A percentile compares a stretch with the other conserved stretches of the same genome.
phyloP scores from a whole-genome alignment of 768 basidiomycete genomes.

The Melanogaster broomeanus region DNA sequence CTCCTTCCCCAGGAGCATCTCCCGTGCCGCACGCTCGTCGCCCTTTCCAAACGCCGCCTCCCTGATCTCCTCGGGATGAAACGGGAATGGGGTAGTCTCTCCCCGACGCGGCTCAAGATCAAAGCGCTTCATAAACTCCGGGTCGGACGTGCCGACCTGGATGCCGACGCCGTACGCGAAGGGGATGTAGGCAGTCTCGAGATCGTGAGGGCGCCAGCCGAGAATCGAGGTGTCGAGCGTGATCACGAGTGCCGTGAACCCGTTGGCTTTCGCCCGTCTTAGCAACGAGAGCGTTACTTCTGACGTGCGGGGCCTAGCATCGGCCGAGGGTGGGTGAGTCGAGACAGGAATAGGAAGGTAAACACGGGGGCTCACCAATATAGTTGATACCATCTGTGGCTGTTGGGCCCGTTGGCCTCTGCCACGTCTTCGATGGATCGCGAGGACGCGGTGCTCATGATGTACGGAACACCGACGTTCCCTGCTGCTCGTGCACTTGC shows the following conservation, averaged over 20 bases:
- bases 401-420: conserved; percentile 59
- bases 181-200: conserved; percentile 64
- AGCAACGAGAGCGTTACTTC: conserved; percentile 68
- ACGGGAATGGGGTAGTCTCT: conserved; percentile 52
- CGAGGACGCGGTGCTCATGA: conserved; percentile 74
- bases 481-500: conserved; percentile 67
- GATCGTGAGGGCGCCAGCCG: conserved; percentile 79
- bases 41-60: conserved; percentile 45
- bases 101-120: conserved; percentile 43
- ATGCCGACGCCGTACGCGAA: conserved; percentile 42
- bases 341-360: neutral
- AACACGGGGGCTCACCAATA: conserved; percentile 61
- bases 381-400: conserved; percentile 78
- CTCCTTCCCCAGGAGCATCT: conserved; percentile 50
- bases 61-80: conserved; percentile 47
- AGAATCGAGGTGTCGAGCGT: conserved; percentile 75
- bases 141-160: conserved; percentile 59
- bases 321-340: neutral
- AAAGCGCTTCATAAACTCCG: conserved; percentile 71
- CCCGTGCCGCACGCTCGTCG: conserved; percentile 45
- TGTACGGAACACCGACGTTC: conserved; percentile 63
- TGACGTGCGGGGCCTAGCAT: conserved; percentile 56
- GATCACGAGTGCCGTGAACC: conserved; percentile 73
- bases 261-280: conserved; percentile 61
- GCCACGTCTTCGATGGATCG: conserved; percentile 81